Evolutionary conservation across 2,329 filamentous ascomycete species (phyloP).

Genomic region (Fusarium torreyae): DNA sequence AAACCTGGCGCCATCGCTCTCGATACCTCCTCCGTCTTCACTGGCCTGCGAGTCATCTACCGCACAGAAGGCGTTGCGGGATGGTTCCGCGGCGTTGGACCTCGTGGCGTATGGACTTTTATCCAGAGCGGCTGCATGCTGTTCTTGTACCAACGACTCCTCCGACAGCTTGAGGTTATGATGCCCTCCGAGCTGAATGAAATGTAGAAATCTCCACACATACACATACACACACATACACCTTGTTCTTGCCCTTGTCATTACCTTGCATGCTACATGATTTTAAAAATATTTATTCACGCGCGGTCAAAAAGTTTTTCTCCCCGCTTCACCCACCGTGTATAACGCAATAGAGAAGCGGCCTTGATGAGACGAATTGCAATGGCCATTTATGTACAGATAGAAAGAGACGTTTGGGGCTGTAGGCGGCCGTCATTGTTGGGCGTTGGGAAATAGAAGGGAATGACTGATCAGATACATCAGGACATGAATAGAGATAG

Average conservation of each 20-base stretch:
- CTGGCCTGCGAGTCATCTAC: slow-evolving; percentile 89
- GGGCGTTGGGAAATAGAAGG: slow-evolving; percentile 53
- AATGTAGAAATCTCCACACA: slow-evolving; percentile 45
- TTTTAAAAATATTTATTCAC: slow-evolving; percentile 28
- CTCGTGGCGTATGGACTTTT: slow-evolving; percentile 95
- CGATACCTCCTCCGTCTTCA: slow-evolving; percentile 90
- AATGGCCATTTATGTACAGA: slow-evolving; percentile 50
- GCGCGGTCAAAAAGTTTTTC: slow-evolving; percentile 22
- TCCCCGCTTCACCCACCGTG: slow-evolving; percentile 23
- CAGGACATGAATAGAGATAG: slow-evolving; percentile 50
- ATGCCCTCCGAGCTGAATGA: slow-evolving; percentile 52
- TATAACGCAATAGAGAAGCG: slow-evolving; percentile 39
- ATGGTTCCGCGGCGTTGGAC: slow-evolving; percentile 95
- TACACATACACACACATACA: slow-evolving; percentile 29
- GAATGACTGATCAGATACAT: slow-evolving; percentile 42
- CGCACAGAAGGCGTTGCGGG: slow-evolving; percentile 88
- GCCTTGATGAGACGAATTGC: slow-evolving; percentile 35
- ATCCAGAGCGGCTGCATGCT: slow-evolving; percentile 98
- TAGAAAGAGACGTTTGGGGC: slow-evolving; percentile 43
- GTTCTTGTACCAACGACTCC: slow-evolving; percentile 90
- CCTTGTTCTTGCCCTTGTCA: slow-evolving; percentile 37
- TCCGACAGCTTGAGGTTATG: slow-evolving; percentile 79
- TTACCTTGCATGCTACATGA: slow-evolving; percentile 36
- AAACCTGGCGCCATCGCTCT: slow-evolving; percentile 84
- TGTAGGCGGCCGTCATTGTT: slow-evolving; percentile 45